Base-by-base conservation (phyloP, 192 early-diverging fungal species). In the Linnemannia hyalina region DNA sequence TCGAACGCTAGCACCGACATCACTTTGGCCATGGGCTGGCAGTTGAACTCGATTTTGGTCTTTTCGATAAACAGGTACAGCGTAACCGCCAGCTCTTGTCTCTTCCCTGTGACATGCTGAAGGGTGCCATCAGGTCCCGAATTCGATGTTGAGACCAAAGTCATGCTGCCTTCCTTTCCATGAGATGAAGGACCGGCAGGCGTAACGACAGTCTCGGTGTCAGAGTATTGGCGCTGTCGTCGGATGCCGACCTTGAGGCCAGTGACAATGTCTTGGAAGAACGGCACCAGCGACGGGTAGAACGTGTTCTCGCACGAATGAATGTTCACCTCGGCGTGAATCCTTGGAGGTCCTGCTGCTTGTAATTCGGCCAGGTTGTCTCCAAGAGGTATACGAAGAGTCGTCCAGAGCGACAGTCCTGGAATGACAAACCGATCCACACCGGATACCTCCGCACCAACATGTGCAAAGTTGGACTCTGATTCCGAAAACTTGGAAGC, bases 21-120 rank as follows among this genome's bases (percentile, higher is more conserved):
- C 38, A 96, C 95, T 76, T 96, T 96, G 32, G 93, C 94, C 73
- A 88, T 88, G 22, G 95, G 95, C 55, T 95, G 92, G 63, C 94
- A 95, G 57, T 92, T 96, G 32, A 96, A 89, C 40, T 92, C 92
- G 52, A 96, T 83, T 76, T 90, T 94, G 13, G 94, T 96, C 74
- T 91, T 88, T 8, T 92, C 94, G 1, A 96, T 74, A 42, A 88
- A 89, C 10, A 96, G 83, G 69, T 93, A 87, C 63, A 93, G 88
- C 0, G 94, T 91, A 70, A 88, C 63, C 22, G 88, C 87, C 32
- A 93, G 63, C 54, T 83, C 74, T 63, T 91, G 70, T 70, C 87
- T 68, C 78, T 91, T 88, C 22, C 79, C n/a, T 26, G 49, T 41
- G 42, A 80, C 76, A 80, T 76, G 82, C 74, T 82, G 82, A 70